Percentiles rank a stretch among this genome's conserved stretches.
phyloP scores from a whole-genome alignment of 139 green algal species.

The Ostreobium quekettii region DNA sequence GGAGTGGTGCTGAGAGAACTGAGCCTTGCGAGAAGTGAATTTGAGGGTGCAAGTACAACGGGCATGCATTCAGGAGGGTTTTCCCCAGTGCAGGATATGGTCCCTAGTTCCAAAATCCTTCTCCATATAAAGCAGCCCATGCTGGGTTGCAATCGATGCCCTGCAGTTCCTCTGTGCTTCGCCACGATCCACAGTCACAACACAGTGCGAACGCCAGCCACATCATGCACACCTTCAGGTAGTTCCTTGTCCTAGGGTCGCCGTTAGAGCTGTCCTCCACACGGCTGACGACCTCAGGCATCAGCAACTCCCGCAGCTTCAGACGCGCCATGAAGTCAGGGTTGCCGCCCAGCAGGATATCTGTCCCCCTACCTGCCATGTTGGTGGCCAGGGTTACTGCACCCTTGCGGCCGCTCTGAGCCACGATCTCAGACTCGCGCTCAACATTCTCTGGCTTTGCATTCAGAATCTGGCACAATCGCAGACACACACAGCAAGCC shows the following conservation, averaged over 20 bases:
- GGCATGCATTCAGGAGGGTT: too few species aligned
- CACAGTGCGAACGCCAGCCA: not conserved
- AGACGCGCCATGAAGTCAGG: conserved; percentile 80
- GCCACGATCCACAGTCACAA: not conserved
- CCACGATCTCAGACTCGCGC: conserved; percentile 93
- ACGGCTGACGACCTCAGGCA: conserved; percentile 59
- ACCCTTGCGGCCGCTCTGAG: conserved; percentile 66
- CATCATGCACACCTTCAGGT: not conserved
- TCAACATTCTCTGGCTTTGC: conserved; percentile 99
- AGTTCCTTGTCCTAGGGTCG: conserved; percentile 25
- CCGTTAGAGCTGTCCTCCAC: conserved; percentile 27
- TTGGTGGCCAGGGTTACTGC: conserved; percentile 96
- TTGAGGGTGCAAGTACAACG: too few species aligned
- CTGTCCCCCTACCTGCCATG: conserved; percentile 95
- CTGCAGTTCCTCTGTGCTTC: too few species aligned
- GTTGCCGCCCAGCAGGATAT: conserved; percentile 88
- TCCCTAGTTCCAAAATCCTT: too few species aligned
- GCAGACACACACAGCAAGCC: too few species aligned
- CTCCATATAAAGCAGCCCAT: too few species aligned
- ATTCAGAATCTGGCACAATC: conserved; percentile 92
- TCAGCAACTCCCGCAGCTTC: conserved; percentile 86
- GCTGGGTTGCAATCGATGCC: too few species aligned
- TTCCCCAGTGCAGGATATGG: too few species aligned
- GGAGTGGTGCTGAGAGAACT: too few species aligned
- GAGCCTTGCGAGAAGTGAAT: too few species aligned